phyloP scores from a whole-genome alignment of 2,329 filamentous ascomycete genomes.

The Chrysoporthe puriensis region DNA sequence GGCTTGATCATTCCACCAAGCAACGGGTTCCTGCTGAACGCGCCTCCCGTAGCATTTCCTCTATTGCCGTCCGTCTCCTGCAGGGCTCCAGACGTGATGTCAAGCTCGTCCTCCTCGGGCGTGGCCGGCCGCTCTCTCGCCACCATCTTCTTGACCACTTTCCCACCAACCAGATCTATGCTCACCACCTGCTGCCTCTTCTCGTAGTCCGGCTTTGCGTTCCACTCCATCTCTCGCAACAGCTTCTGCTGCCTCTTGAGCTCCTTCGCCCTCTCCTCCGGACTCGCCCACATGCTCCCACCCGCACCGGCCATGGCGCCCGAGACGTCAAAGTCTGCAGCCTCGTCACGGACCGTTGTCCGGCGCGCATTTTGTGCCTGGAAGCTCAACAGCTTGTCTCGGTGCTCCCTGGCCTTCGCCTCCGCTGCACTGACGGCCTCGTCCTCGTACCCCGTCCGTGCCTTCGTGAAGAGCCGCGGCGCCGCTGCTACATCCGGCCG shows the following conservation, averaged over 20 bases:
- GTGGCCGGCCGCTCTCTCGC: conserved; percentile 61
- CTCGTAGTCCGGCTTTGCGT: conserved; percentile 82
- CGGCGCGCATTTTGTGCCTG: conserved; percentile 84
- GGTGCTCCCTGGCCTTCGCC: conserved; percentile 72
- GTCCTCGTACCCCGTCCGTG: conserved; percentile 43
- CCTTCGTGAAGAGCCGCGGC: conserved; percentile 62
- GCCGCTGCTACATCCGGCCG: conserved; percentile 66
- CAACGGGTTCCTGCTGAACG: conserved; percentile 71
- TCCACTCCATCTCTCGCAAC: conserved; percentile 84
- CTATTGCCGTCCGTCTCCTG: conserved; percentile 43
- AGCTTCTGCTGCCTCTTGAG: conserved; percentile 85
- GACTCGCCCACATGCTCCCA: conserved; percentile 79
- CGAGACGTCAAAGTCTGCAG: conserved; percentile 62
- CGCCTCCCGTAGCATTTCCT: conserved; percentile 49
- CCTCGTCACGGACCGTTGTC: conserved; percentile 86
- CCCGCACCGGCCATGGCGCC: conserved; percentile 47
- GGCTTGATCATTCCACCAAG: conserved; percentile 68
- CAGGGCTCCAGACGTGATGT: conserved; percentile 39
- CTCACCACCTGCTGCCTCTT: conserved; percentile 83
- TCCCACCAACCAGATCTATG: conserved; percentile 79
- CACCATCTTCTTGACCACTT: conserved; percentile 74
- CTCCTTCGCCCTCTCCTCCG: conserved; percentile 79
- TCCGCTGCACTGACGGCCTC: conserved; percentile 59
- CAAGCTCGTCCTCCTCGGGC: conserved; percentile 49
- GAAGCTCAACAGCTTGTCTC: conserved; percentile 79